Base-by-base conservation (phyloP, 2,329 filamentous ascomycete genomes). In the Xylaria sp. region DNA sequence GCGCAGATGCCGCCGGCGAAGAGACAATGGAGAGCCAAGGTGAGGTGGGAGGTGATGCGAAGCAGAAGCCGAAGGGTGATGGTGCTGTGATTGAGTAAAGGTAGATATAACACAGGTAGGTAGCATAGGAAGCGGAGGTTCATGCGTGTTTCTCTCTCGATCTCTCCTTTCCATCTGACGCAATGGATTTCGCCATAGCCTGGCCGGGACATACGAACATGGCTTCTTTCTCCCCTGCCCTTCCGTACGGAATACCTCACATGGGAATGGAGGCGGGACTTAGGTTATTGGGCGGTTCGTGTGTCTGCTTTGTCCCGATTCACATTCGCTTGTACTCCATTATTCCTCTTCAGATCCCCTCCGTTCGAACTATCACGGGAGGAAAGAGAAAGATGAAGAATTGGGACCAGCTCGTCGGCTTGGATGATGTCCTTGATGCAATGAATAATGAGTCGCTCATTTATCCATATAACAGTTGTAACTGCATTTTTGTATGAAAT, bases 1-100 rank as follows among this genome's bases (percentile, higher is more conserved):
- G 60, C 2, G 23, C 42, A 4, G 54, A 51, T 10, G 44, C 19
- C 3, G 6, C 18, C 16, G 46, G 30, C 6, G 51, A 55, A 2
- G 55, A 49, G 35, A 11, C 19, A n/a, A 49, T 9, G 2, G 50
- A 50, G n/a, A 49, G 23, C 3, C 51, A 57, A 11, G 59, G 35
- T 23, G 52, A 48, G 37, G 58, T 55, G 8, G 48, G 49, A 13
- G 19, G 52, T 19, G 44, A 55, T 42, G 34, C n/a, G 30, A 58
- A 55, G 55, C 19, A 46, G 49, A 18, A 58, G 34, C 4, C 5
- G 39, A 59, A 60, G 60, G 54, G 23, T 10, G 54, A 49, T 39
- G 53, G 23, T 18, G 5, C 39, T 19, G 19, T 46, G 34, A 46
- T 55, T 37, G 52, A 51, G 49, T 54, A 49, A 35, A 18, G 23